phyloP scores from a whole-genome alignment of 768 basidiomycete genomes.

The Tricholoma flavovirens region DNA sequence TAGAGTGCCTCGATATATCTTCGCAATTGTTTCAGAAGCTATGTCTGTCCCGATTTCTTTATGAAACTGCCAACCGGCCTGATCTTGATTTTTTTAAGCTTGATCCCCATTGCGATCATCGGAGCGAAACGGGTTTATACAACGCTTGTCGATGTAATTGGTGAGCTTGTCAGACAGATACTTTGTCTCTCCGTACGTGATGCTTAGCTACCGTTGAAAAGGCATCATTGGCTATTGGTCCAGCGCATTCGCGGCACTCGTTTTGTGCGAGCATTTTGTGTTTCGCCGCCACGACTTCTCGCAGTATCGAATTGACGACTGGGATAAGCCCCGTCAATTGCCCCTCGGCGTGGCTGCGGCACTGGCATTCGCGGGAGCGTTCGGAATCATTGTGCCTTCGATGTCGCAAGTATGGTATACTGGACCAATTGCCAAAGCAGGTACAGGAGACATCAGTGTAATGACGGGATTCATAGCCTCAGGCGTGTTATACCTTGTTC shows the following conservation, averaged over 20 bases:
- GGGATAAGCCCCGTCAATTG: constrained; percentile 48
- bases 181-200: not conserved
- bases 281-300: constrained; percentile 48
- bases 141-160: constrained; percentile 60
- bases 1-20: constrained; percentile 62
- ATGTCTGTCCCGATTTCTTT: constrained; percentile 42
- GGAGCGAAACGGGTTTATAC: constrained; percentile 62
- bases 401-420: constrained; percentile 71
- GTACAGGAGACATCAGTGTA: constrained; percentile 69
- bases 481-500: constrained; percentile 34
- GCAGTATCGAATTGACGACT: constrained; percentile 44
- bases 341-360: constrained; percentile 63
- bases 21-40: constrained; percentile 57
- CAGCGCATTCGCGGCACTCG: constrained; percentile 49
- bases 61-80: not conserved
- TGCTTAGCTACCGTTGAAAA: constrained; percentile 6
- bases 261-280: constrained; percentile 62
- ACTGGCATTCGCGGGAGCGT: constrained; percentile 41
- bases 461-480: constrained; percentile 50
- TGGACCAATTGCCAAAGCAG: constrained; percentile 56
- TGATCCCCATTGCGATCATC: constrained; percentile 61
- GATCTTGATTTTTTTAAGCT: constrained; percentile 28
- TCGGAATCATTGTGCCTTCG: constrained; percentile 53
- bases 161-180: constrained; percentile 27
- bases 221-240: constrained; percentile 54